Percentiles rank a stretch among this genome's conserved stretches.
phyloP scores from a whole-genome alignment of 768 basidiomycete species.

The Rhizopogon rudus region DNA sequence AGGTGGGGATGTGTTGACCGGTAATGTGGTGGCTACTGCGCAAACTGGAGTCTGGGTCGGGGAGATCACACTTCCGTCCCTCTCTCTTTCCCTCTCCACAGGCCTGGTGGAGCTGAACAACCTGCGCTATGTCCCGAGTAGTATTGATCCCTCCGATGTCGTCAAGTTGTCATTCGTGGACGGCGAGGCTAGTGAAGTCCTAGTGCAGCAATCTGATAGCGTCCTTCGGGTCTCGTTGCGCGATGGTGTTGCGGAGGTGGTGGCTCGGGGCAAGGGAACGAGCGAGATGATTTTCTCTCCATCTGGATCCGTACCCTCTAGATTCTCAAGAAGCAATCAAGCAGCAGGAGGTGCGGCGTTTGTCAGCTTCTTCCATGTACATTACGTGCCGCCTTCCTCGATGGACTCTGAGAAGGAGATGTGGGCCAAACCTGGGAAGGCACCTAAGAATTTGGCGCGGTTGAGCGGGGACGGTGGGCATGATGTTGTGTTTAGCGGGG shows the following conservation, averaged over 20 bases:
- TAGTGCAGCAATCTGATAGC: slow-evolving; percentile 52
- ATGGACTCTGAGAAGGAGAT: slow-evolving; percentile 39
- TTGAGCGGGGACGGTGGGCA: slow-evolving; percentile 74
- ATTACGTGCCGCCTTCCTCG: slow-evolving; percentile 41
- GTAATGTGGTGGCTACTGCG: slow-evolving; percentile 61
- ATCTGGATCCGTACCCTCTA: neutral
- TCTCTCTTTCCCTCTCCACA: slow-evolving; percentile 16
- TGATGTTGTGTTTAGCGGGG: slow-evolving; percentile 56
- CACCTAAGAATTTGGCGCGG: slow-evolving; percentile 54
- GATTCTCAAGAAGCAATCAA: slow-evolving; percentile 10
- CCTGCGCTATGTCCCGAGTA: slow-evolving; percentile 44
- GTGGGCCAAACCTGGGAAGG: slow-evolving; percentile 69
- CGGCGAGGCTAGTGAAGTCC: slow-evolving; percentile 39
- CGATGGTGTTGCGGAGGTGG: slow-evolving; percentile 36
- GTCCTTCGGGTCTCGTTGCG: slow-evolving; percentile 49
- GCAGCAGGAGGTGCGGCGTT: slow-evolving; percentile 47
- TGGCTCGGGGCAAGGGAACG: slow-evolving; percentile 56
- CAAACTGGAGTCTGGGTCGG: slow-evolving; percentile 61
- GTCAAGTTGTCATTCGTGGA: slow-evolving; percentile 54
- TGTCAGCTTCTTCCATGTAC: slow-evolving; percentile 66
- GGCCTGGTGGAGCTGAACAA: slow-evolving; percentile 38
- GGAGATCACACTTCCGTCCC: slow-evolving; percentile 46
- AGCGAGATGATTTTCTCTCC: slow-evolving; percentile 48
- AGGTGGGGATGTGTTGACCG: slow-evolving; percentile 54
- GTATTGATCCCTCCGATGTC: slow-evolving; percentile 37